These are phyloP conservation scores for Aspergillus uvarum DNA, from an alignment of 2,329 filamentous ascomycete genomes.

Conservation along the genomic window DNA sequence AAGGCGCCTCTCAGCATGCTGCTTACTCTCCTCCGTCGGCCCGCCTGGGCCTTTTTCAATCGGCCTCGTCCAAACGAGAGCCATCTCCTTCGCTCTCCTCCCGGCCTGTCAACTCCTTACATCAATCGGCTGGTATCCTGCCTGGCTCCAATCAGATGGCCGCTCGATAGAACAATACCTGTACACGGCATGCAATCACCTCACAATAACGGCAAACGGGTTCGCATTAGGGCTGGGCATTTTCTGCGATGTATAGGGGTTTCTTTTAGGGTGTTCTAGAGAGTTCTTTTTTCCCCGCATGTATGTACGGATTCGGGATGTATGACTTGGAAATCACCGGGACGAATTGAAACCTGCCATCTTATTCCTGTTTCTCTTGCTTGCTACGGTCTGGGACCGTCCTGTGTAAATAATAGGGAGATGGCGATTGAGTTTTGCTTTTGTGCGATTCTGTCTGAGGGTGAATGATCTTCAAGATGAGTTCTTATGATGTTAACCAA, in stretches of 20 bases:
- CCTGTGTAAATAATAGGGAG: background rate
- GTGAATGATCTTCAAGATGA: background rate
- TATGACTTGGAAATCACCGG: slow-evolving; percentile 20
- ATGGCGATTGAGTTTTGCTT: background rate
- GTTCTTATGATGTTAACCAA: background rate
- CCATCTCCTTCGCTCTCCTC: slow-evolving; percentile 32
- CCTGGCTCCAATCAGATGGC: slow-evolving; percentile 34
- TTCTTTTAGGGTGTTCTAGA: slow-evolving; percentile 19
- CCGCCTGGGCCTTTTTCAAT: slow-evolving; percentile 37
- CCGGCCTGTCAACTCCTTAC: slow-evolving; percentile 32
- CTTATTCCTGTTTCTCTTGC: background rate
- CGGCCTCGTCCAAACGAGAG: slow-evolving; percentile 30
- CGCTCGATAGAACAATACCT: slow-evolving; percentile 27
- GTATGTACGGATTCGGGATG: slow-evolving; percentile 24
- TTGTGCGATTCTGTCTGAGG: background rate
- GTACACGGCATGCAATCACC: background rate
- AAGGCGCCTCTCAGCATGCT: slow-evolving; percentile 25
- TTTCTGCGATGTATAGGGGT: slow-evolving; percentile 16
- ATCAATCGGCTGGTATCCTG: slow-evolving; percentile 32
- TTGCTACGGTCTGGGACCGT: background rate
- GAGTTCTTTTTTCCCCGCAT: slow-evolving; percentile 13
- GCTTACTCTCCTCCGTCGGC: slow-evolving; percentile 36
- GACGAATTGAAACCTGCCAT: slow-evolving; percentile 8
- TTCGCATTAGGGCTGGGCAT: slow-evolving; percentile 6
- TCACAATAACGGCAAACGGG: background rate